phyloP scores from a whole-genome alignment of 2,329 filamentous ascomycete genomes.

The Ceratocystis huliohia region DNA sequence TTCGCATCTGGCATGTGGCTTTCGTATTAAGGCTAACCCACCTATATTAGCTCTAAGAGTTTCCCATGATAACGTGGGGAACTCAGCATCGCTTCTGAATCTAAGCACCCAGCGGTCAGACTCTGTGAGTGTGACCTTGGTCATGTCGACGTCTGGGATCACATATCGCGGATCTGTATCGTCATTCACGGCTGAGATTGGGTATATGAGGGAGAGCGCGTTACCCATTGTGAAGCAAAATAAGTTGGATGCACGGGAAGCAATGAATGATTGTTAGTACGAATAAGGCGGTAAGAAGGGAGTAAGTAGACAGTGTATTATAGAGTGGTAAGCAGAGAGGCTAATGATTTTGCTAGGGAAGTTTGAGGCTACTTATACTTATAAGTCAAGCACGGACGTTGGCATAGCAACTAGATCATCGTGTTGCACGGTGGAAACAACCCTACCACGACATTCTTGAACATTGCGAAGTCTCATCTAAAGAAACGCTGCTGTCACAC shows the following conservation, averaged over 20 bases:
- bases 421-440: background rate
- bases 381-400: background rate
- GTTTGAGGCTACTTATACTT: background rate
- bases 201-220: constrained; percentile 16
- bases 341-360: background rate
- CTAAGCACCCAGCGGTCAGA: constrained; percentile 20
- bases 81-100: constrained; percentile 17
- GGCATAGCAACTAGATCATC: constrained; percentile 3
- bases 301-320: background rate
- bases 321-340: background rate
- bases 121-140: constrained; percentile 15
- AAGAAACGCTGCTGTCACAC: background rate
- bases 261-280: background rate
- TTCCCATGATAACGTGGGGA: constrained; percentile 16
- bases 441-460: background rate
- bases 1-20: background rate
- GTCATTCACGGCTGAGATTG: constrained; percentile 5
- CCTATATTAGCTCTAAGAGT: constrained; percentile 15
- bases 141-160: constrained; percentile 20
- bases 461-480: background rate
- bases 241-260: background rate
- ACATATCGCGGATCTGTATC: constrained; percentile 17
- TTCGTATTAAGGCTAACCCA: background rate
- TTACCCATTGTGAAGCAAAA: constrained; percentile 16
- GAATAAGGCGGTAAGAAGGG: background rate